phyloP scores from a whole-genome alignment of 78 protist species.

The Dictyostelium purpureum region DNA sequence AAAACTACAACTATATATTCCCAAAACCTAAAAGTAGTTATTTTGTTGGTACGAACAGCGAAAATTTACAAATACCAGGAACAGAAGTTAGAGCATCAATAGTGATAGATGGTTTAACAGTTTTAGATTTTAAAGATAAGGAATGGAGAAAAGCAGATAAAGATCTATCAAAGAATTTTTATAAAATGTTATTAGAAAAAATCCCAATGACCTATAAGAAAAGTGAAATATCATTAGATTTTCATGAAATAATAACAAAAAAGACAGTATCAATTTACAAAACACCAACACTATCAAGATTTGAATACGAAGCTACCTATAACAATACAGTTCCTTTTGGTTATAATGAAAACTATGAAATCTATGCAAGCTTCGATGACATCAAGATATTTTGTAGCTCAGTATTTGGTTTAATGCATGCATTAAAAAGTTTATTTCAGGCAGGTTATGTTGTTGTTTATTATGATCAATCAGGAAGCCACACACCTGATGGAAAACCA shows the following conservation, averaged over 20 bases:
- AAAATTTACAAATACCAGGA: not conserved
- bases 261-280: not conserved
- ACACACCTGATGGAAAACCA: not conserved
- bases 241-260: not conserved
- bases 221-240: not conserved
- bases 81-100: not conserved
- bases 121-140: not conserved
- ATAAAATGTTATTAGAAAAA: not conserved
- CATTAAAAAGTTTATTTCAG: conserved; percentile 5
- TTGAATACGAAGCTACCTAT: not conserved
- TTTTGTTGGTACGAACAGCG: too few relatives aligned
- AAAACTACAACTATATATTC: not conserved
- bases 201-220: too few relatives aligned
- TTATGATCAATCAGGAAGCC: not conserved
- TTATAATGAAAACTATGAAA: conserved; percentile 25
- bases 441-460: not conserved
- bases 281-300: not conserved
- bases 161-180: not conserved
- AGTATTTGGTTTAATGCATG: conserved; percentile 16
- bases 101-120: not conserved
- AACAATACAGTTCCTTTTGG: conserved; percentile 28
- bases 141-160: not conserved
- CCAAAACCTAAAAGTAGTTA: too few relatives aligned
- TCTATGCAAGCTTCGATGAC: not conserved
- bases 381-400: not conserved